Base-by-base conservation (phyloP, 164 flowering plant species). In the Stephania yunnanensis region DNA sequence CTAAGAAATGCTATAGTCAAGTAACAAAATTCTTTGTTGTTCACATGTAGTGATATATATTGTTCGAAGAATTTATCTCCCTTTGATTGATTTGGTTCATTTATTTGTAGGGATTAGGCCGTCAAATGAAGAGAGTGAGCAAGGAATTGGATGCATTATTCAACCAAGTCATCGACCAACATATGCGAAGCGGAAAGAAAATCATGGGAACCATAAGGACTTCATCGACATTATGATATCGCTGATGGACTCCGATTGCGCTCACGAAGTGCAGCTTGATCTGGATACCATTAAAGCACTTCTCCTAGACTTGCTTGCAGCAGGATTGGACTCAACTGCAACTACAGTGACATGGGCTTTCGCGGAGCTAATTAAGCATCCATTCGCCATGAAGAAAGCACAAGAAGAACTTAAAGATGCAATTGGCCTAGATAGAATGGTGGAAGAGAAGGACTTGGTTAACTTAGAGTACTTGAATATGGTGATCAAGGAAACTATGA, bases 241-340 rank as follows among this genome's bases (percentile, higher is more conserved):
- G 29, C 6, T 71, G 15, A 19, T 75, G 31, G 52, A 68, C 4
- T 70, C 73, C 20, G 25, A 71, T 8, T 2, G 25, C 6, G 10
- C 12, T 19, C 1, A 10, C 7, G 52, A 25, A 0, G 45, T 20
- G 10, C 20, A n/a, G 9, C 48, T 73, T 7, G 69, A 69, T 25
- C 61, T 36, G 4, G 29, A 52, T 5, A 19, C 11, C 11, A 78
- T 78, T 10, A 50, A 68, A 13, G 61, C 70, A 17, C 42, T 72
- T 20, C 20, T 55, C 2, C 1, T 52, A 13, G 80, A 78, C 29
- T 55, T 78, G 52, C 30, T 78, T 13, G 81, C 15, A 17, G 84
- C 44, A 0, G 45, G 75, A 46, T 70, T 71, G 36, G 84, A 80
- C 25, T 75, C 82, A 36, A 70, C 84, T 19, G 64, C 80, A 6